Percentiles rank a stretch among this genome's conserved stretches.
Evolutionary conservation across 345 rosid genomes (phyloP).

Genomic region (Diplotaxis tenuifolia): DNA sequence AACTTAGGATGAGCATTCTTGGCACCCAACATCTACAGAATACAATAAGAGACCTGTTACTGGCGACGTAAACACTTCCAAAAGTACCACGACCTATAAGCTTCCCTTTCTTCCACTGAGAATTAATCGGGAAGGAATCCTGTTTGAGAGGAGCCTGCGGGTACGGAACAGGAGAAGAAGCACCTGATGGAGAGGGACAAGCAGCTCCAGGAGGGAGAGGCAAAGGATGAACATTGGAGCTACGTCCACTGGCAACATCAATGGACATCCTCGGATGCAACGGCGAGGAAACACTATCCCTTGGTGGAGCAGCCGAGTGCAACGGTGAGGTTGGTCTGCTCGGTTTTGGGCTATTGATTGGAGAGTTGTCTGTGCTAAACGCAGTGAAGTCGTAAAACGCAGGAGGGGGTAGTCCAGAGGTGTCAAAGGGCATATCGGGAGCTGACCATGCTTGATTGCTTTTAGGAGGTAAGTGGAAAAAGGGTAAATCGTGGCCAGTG

Average conservation of each 20-base stretch:
- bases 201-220: constrained; percentile 92
- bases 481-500: constrained; percentile 41
- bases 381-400: constrained; percentile 49
- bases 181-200: constrained; percentile 41
- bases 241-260: constrained; percentile 40
- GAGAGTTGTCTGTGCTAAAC: constrained; percentile 62
- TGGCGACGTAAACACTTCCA: constrained; percentile 94
- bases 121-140: constrained; percentile 51
- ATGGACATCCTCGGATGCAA: constrained; percentile 45
- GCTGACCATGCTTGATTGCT: constrained; percentile 79
- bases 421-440: constrained; percentile 65
- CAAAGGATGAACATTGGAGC: constrained; percentile 62
- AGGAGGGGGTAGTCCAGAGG: constrained; percentile 57
- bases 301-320: constrained; percentile 37
- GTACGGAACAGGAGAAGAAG: constrained; percentile 31
- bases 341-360: constrained; percentile 65
- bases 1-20: constrained; percentile 11
- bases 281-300: constrained; percentile 52
- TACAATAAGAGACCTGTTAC: constrained; percentile 53
- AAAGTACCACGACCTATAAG: constrained; percentile 98
- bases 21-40: background rate
- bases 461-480: constrained; percentile 41
- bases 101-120: constrained; percentile 89
- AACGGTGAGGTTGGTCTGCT: constrained; percentile 50
- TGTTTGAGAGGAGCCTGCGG: constrained; percentile 44